Evolutionary conservation across 495 filamentous ascomycete species (phyloP).

Genomic region (Penicillium cosmopolitanum): DNA sequence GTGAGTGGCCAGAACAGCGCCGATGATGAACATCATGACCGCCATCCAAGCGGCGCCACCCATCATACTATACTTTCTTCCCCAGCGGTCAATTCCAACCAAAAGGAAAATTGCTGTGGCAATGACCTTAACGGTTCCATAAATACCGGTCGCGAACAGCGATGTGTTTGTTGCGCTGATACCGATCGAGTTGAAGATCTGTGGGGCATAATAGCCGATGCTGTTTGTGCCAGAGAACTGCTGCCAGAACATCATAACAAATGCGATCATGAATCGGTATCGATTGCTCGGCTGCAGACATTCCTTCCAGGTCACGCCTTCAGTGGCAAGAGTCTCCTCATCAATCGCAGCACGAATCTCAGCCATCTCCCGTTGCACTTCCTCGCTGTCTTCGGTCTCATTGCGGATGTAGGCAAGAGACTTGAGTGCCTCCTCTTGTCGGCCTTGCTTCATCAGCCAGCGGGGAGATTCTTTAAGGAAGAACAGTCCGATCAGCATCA

Average conservation of each 20-base stretch:
- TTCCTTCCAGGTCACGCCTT: slow-evolving; percentile 47
- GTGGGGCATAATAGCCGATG: slow-evolving; percentile 55
- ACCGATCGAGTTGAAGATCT: slow-evolving; percentile 55
- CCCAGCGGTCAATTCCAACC: slow-evolving; percentile 70
- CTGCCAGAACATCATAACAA: slow-evolving; percentile 56
- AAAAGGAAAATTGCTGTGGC: slow-evolving; percentile 64
- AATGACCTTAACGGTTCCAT: slow-evolving; percentile 56
- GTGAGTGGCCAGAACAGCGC: slow-evolving; percentile 61
- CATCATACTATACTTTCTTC: slow-evolving; percentile 67
- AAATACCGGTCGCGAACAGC: slow-evolving; percentile 56
- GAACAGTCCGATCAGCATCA: slow-evolving; percentile 54
- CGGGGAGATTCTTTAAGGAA: slow-evolving; percentile 59
- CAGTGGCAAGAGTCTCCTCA: slow-evolving; percentile 43
- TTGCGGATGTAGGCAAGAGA: slow-evolving; percentile 50
- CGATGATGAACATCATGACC: slow-evolving; percentile 75
- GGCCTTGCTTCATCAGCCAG: slow-evolving; percentile 55
- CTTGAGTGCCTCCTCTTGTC: slow-evolving; percentile 47
- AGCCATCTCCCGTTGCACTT: slow-evolving; percentile 59
- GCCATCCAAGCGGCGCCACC: slow-evolving; percentile 71
- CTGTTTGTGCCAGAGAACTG: slow-evolving; percentile 57
- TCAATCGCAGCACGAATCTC: slow-evolving; percentile 57
- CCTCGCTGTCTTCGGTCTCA: slow-evolving; percentile 39
- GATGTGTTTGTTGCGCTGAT: slow-evolving; percentile 44
- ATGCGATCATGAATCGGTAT: slow-evolving; percentile 46
- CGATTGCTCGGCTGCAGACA: slow-evolving; percentile 42